Evolutionary conservation across 148 eudicot species (phyloP), one percentile per base, ranked within the genome.

Genomic region (Vaccinium corymbosum): DNA sequence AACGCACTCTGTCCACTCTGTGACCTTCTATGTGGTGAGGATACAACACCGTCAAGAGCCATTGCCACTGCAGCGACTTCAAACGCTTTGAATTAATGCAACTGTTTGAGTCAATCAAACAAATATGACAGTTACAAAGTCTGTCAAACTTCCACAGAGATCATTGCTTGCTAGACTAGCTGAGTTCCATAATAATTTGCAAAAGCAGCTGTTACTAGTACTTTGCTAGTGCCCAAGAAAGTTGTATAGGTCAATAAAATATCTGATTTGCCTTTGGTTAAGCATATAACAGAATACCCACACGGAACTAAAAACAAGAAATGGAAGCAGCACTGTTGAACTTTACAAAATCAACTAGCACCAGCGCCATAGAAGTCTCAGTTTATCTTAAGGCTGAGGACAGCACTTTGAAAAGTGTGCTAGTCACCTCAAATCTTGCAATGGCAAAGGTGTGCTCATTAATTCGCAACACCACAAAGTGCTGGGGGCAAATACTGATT

Each of bases 11-110:
- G 98, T 76, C 81, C 62, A 32, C 49, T 85, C 56, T 80, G 86
- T 61, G 94, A 15, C 82, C 98, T 91, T 83, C 98, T 89, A 81
- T 92, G 98, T 8, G 48, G 80, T 7, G 62, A 84, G 71, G 82
- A 80, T 61, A 80, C 82, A 27, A 80, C 14, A 5, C 82, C 72
- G 0, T 80, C 81, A 17, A 51, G 61, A 25, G 42, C 59, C 61
- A 52, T 52, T 51, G 42, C 61, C 17, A 14, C 2, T 14, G 80
- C 20, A 14, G 29, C 7, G 6, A 78, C 80, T 52, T 25, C 80
- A 78, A 10, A 3, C 22, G 6, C 7, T 17, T 25, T 25, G 4
- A 78, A 76, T 5, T 12, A 2, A 0, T 16, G 42, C 20, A 27
- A 11, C 59, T 51, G 61, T 78, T 77, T 25, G 59, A 77, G 25